Evolutionary conservation across 73 alveolate genomes (phyloP), one percentile per base, ranked within the genome.

Genomic region (Symbiodinium natans): DNA sequence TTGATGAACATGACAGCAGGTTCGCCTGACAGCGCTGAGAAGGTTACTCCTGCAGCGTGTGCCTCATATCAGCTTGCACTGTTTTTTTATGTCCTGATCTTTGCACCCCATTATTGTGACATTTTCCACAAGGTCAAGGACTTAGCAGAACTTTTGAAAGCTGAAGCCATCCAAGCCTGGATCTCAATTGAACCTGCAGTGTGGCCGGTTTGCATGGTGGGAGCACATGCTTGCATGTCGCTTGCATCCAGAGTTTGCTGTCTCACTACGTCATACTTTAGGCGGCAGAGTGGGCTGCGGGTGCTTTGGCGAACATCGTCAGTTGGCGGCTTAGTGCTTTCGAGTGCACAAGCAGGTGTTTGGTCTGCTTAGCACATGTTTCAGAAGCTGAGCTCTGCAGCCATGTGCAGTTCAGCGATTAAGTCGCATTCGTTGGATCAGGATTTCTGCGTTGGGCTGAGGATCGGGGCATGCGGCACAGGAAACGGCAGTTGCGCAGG

Each of bases 1-100:
- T 19, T 90, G 97, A 90, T 90, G 97, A 90, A 90, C 77, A 68
- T 90, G 97, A 90, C 97, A 19, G 97, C 97, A 3, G 97, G 97
- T 68, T 90, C 97, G 3, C 97, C 97, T 10, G 97, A 90, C 88
- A 71, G 80, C 46, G 97, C 97, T 31, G 86, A 71, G 75, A 90
- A 90, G 34, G 97, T 85, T 39, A 42, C 97, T 2, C 77, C 86
- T 11, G 97, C 97, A 2, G 97, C 42, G 25, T 9, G 84, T 23
- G 17, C 84, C 84, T 74, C 29, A 34, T 23, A 33, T 31, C 31
- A 74, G 41, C 42, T 15, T 17, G 84, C 43, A n/a, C 43, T 4
- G 6, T 59, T 19, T 59, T 6, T 3, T 19, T 8, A 21, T 21
- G 5, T 13, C 77, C 31, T 8, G 29, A 19, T 10, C 36, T 59